These are phyloP conservation scores for Didymella arachidicola DNA, from an alignment of 2,329 filamentous ascomycete species.

Conservation along the genomic window DNA sequence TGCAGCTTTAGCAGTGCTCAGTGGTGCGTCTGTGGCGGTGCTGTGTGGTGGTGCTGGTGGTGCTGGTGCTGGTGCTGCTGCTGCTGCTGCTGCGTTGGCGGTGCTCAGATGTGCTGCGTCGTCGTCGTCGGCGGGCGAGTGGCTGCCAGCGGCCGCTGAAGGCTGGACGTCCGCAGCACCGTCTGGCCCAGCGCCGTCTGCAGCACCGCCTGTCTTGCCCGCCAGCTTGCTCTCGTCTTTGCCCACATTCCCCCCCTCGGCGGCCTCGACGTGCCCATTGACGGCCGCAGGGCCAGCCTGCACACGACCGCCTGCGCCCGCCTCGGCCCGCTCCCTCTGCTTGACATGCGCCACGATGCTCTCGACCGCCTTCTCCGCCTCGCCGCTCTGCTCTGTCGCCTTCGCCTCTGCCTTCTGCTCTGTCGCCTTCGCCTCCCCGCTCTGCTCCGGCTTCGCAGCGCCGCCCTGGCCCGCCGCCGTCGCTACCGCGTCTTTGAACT, in stretches of 20 bases:
- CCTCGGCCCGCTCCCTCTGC: constrained; percentile 12
- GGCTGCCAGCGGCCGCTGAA: constrained; percentile 3
- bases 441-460: constrained; percentile 4
- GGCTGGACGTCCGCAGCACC: neutral
- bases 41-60: neutral
- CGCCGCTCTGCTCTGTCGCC: neutral
- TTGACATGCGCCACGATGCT: constrained; percentile 23
- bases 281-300: neutral
- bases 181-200: constrained; percentile 5
- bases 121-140: neutral
- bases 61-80: neutral
- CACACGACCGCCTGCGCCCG: constrained; percentile 3
- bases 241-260: constrained; percentile 15
- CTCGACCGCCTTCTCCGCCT: constrained; percentile 37
- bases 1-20: too few relatives aligned
- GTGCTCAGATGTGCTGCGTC: constrained; percentile 4
- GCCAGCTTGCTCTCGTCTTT: constrained; percentile 1
- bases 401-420: too few relatives aligned
- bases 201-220: constrained; percentile 9
- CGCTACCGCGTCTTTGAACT: constrained; percentile 40
- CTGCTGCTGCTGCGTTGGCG: constrained; percentile 3
- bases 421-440: constrained; percentile 24
- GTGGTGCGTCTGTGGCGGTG: constrained; percentile 2
- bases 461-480: constrained; percentile 7
- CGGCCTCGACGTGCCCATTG: constrained; percentile 8